Conservation (phyloP, 768 basidiomycete species). For the Agaricus blazei region DNA sequence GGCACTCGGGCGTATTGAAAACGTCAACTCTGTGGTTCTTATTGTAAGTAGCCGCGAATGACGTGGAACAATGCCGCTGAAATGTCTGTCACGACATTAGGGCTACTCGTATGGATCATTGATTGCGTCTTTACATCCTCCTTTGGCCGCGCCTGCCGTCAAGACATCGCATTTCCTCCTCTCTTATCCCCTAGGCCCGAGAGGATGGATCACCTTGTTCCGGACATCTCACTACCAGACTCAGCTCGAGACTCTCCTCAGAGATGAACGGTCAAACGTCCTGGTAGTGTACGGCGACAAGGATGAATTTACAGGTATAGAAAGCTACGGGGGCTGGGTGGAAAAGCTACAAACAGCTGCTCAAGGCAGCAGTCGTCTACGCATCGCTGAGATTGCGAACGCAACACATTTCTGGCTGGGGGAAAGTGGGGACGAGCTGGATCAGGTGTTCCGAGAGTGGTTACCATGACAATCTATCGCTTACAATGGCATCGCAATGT, state of each 20-base stretch:
- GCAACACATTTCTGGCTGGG: slow-evolving; percentile 70
- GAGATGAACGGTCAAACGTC: slow-evolving; percentile 40
- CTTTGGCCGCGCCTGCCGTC: slow-evolving; percentile 37
- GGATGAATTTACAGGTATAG: slow-evolving; percentile 65
- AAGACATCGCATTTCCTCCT: slow-evolving; percentile 63
- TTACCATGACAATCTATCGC: slow-evolving; percentile 21
- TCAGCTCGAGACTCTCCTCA: slow-evolving; percentile 46
- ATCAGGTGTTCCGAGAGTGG: slow-evolving; percentile 26
- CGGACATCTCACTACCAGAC: slow-evolving; percentile 46
- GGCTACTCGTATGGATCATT: slow-evolving; percentile 83
- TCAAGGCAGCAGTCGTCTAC: slow-evolving; percentile 15
- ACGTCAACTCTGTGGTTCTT: slow-evolving; percentile 49
- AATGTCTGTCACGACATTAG: slow-evolving; percentile 30
- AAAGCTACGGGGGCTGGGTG: slow-evolving; percentile 54
- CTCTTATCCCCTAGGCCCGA: slow-evolving; percentile 72
- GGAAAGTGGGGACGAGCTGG: slow-evolving; percentile 21
- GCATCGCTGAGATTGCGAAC: slow-evolving; percentile 35
- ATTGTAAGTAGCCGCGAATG: slow-evolving; percentile 38
- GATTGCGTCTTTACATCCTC: slow-evolving; percentile 61
- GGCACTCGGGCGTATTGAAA: slow-evolving; percentile 36
- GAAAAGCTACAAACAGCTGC: slow-evolving; percentile 27
- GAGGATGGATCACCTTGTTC: slow-evolving; percentile 68
- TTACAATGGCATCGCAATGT: too few relatives aligned
- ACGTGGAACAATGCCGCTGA: too few relatives aligned
- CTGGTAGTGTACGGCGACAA: slow-evolving; percentile 62